Evolutionary conservation across 768 basidiomycete genomes (phyloP).

Genomic region (Astraeus odoratus): DNA sequence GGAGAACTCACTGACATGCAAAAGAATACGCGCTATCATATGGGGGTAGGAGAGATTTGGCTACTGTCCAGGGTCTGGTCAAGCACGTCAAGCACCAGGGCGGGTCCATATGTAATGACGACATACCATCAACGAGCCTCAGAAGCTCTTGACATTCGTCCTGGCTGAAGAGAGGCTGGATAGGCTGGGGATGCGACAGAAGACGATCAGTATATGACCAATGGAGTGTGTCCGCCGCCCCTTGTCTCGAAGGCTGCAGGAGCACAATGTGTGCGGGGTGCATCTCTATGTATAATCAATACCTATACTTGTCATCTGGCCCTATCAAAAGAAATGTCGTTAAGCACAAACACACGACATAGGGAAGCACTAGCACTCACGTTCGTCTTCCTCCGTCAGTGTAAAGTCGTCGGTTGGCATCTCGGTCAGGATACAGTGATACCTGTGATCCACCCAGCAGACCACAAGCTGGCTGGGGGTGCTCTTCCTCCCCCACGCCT

Average conservation of each 20-base stretch:
- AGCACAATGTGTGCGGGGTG: constrained; percentile 68
- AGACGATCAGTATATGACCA: constrained; percentile 82
- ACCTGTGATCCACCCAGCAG: constrained; percentile 64
- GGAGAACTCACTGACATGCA: constrained; percentile 53
- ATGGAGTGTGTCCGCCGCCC: constrained; percentile 69
- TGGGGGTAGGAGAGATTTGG: constrained; percentile 45
- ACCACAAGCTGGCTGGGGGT: constrained; percentile 30
- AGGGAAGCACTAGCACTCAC: constrained; percentile 24
- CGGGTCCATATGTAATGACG: background rate
- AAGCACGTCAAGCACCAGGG: constrained; percentile 1
- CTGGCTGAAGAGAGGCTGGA: constrained; percentile 63
- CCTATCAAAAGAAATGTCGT: constrained; percentile 33
- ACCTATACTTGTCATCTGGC: constrained; percentile 69
- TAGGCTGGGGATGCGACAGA: constrained; percentile 49
- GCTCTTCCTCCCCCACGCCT: constrained; percentile 25
- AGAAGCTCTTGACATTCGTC: constrained; percentile 75
- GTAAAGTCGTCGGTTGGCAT: constrained; percentile 29
- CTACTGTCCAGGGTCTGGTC: constrained; percentile 15
- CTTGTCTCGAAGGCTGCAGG: constrained; percentile 47
- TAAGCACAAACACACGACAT: background rate
- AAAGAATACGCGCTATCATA: constrained; percentile 58
- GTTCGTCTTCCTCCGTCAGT: constrained; percentile 30
- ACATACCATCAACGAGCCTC: constrained; percentile 40
- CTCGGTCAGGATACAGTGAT: constrained; percentile 44
- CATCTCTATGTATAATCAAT: constrained; percentile 75